A percentile compares a stretch with the other conserved stretches of the same genome.
These are phyloP conservation scores for Pisolithus thermaeus DNA, from an alignment of 1,284 basidiomycete genomes.

Conservation along the genomic window DNA sequence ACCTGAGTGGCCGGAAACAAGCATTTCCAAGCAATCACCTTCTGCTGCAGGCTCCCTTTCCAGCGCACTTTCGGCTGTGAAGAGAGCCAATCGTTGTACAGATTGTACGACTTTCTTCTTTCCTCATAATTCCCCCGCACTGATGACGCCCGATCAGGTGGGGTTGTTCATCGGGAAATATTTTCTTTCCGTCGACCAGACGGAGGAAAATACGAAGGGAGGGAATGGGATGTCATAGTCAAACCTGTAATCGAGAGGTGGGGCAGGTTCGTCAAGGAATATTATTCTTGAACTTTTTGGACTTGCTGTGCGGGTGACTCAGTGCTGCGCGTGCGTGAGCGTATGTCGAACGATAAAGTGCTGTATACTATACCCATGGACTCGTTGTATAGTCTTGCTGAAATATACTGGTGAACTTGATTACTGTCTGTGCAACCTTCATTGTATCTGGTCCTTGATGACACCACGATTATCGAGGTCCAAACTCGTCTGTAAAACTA, in stretches of 20 bases:
- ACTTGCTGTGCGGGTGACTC: neutral
- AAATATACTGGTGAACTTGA: too few relatives aligned
- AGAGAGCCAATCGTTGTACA: slow-evolving; percentile 19
- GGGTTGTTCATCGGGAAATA: slow-evolving; percentile 63
- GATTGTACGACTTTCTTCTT: slow-evolving; percentile 28
- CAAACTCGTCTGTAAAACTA: too few relatives aligned
- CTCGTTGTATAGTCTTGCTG: slow-evolving; percentile 18
- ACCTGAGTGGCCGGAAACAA: slow-evolving; percentile 38
- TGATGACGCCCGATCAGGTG: slow-evolving; percentile 35
- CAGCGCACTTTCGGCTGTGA: slow-evolving; percentile 6
- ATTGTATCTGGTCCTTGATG: too few relatives aligned
- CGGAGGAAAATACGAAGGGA: slow-evolving; percentile 46
- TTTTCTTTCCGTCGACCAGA: slow-evolving; percentile 58
- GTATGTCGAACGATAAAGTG: neutral
- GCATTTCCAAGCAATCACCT: slow-evolving; percentile 5
- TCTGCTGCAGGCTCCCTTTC: neutral
- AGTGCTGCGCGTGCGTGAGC: neutral
- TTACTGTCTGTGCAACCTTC: too few relatives aligned
- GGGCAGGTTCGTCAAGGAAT: slow-evolving; percentile 48
- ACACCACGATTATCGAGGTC: too few relatives aligned
- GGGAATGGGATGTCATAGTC: slow-evolving; percentile 70
- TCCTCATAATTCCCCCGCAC: neutral
- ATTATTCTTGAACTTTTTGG: slow-evolving; percentile 17
- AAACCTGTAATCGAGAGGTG: slow-evolving; percentile 70
- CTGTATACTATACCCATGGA: slow-evolving; percentile 23